Conservation (phyloP, 176 grass and related monocot genomes). For the Oryza officinalis region DNA sequence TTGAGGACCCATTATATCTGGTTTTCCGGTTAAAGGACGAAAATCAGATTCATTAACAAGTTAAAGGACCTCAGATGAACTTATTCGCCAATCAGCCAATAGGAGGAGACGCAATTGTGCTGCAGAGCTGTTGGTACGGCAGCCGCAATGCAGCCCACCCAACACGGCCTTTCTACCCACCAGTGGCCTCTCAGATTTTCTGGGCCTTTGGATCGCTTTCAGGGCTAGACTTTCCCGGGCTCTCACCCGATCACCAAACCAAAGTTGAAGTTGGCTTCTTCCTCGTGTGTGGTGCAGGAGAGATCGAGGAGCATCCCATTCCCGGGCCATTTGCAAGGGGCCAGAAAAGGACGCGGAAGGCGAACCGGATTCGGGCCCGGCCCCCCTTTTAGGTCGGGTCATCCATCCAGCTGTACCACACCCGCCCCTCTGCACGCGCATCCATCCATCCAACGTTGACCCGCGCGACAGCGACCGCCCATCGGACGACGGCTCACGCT, state of each 20-base stretch:
- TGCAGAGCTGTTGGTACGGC: not conserved
- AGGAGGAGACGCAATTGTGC: not conserved
- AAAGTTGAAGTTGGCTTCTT: not conserved
- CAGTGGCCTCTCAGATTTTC: too few relatives aligned
- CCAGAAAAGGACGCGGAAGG: conserved; percentile 15
- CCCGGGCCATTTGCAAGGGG: not conserved
- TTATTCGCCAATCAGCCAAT: too few relatives aligned
- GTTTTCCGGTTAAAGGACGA: too few relatives aligned
- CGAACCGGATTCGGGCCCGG: not conserved
- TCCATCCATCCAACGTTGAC: conserved; percentile 8
- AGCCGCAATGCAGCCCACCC: too few relatives aligned
- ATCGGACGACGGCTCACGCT: not conserved
- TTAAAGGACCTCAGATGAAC: too few relatives aligned
- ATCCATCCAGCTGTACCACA: conserved; percentile 27
- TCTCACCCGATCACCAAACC: too few relatives aligned
- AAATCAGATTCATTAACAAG: too few relatives aligned
- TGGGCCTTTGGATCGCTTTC: too few relatives aligned
- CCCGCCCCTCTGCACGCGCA: not conserved
- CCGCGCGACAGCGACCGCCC: not conserved
- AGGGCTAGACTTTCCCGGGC: too few relatives aligned
- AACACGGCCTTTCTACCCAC: too few relatives aligned
- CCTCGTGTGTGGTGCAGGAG: not conserved
- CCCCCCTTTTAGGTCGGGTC: not conserved
- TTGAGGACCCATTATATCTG: too few relatives aligned
- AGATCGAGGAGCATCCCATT: not conserved